Conservation (phyloP, 2,329 filamentous ascomycete species). For the Stagonosporopsis rhizophila region DNA sequence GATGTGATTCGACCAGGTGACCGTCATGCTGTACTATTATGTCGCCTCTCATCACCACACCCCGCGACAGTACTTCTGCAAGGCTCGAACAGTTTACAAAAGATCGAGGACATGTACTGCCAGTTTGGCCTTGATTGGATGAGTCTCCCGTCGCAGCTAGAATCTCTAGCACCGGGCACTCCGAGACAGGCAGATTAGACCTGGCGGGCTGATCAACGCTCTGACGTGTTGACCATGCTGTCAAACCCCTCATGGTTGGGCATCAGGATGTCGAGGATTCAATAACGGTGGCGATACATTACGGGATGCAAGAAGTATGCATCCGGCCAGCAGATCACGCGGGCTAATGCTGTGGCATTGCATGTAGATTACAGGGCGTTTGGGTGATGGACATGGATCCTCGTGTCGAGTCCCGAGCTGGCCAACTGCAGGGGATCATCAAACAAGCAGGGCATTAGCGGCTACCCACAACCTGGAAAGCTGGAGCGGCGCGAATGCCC, state of each 20-base stretch:
- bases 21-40: background rate
- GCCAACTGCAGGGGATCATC: conserved; percentile 4
- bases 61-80: background rate
- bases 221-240: background rate
- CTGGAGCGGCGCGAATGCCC: conserved; percentile 7
- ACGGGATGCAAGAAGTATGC: conserved; percentile 12
- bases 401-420: conserved; percentile 6
- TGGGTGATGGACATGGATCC: background rate
- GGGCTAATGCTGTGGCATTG: background rate
- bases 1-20: background rate
- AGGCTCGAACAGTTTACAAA: background rate
- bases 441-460: conserved; percentile 2
- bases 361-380: conserved; percentile 2
- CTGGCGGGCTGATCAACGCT: conserved; percentile 1
- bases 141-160: background rate
- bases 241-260: conserved; percentile 3
- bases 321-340: conserved; percentile 8
- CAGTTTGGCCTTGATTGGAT: background rate
- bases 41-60: background rate
- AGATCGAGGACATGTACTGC: conserved; percentile 7
- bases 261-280: conserved; percentile 9
- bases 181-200: background rate
- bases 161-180: conserved; percentile 6
- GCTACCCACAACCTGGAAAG: conserved; percentile 3
- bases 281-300: conserved; percentile 1